phyloP scores from a whole-genome alignment of 139 green algal genomes.

The Yamagishiella unicocca region DNA sequence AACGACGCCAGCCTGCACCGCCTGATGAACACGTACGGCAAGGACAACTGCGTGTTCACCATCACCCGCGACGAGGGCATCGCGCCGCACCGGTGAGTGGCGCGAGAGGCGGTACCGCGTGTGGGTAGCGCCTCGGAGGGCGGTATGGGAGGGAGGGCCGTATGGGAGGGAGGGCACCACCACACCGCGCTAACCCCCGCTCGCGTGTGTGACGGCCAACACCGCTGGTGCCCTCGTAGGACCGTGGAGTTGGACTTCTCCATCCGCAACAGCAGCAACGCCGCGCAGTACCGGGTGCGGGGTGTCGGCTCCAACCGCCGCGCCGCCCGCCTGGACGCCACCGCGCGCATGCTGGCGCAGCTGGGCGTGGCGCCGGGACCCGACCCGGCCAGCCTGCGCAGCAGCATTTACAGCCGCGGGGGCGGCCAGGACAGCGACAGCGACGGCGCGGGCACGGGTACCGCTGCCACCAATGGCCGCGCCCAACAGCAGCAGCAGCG shows the following conservation, averaged over 20 bases:
- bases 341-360: background rate
- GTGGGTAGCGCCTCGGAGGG: no score
- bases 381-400: background rate
- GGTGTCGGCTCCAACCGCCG: background rate
- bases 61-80: background rate
- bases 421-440: conserved; percentile 25
- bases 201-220: no score
- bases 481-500: background rate
- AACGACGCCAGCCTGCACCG: conserved; percentile 9
- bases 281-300: background rate
- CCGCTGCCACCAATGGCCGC: background rate
- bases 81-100: background rate
- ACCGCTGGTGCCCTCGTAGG: no score
- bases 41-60: background rate
- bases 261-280: conserved; percentile 22
- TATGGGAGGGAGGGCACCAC: background rate
- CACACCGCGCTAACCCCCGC: background rate
- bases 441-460: background rate
- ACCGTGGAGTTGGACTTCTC: background rate
- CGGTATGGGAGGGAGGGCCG: background rate
- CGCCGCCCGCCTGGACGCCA: background rate
- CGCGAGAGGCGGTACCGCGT: background rate
- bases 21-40: background rate
- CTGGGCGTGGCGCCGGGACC: conserved; percentile 1
- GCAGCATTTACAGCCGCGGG: background rate